Evolutionary conservation across 2,329 filamentous ascomycete genomes (phyloP), one percentile per base, ranked within the genome.

Genomic region (Tolypocladium inflatum): DNA sequence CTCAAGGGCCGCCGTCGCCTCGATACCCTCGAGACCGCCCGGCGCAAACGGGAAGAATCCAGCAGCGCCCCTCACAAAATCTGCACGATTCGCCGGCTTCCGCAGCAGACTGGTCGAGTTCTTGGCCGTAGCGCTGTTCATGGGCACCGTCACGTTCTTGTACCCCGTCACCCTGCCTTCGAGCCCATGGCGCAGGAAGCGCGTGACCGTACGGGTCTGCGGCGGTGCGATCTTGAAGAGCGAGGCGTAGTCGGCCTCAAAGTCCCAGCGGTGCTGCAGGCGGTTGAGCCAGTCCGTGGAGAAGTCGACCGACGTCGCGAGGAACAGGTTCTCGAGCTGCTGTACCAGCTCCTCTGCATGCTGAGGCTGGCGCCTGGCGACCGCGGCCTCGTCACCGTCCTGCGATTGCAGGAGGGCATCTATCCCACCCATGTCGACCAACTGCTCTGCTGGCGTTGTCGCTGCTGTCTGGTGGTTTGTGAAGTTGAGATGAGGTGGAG

Each of bases 31-130:
- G 17, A 97, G 74, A 1, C 94, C 94, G 57, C 92, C 92, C 0
- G 93, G 93, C 0, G 91, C 88, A 73, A 97, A 97, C 0, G 93
- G 93, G 60, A 96, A 95, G 75, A 95, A 97, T 0, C 93, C 93
- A 9, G 92, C 91, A 41, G 89, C 92, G 17, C 94, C 94, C 61
- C 93, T 83, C 15, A 97, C 92, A 72, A 97, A 96, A 55, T 97
- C 92, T 37, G 90, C 90, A 61, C 90, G 84, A 58, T 85, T 87
- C 17, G 90, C 93, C 4, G 93, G 93, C 68, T 95, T 95, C 52
- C 94, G 84, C 19, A 89, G 77, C 45, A 97, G 79, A 6, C 91
- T 96, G 0, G 92, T 97, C 3, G 91, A 97, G 68, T 96, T 96
- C 75, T 97, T 99, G 54, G 91, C 93, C 19, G 90, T 97, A 19